phyloP scores from a whole-genome alignment of 345 rosid species.

The Hibiscus tridactylites region DNA sequence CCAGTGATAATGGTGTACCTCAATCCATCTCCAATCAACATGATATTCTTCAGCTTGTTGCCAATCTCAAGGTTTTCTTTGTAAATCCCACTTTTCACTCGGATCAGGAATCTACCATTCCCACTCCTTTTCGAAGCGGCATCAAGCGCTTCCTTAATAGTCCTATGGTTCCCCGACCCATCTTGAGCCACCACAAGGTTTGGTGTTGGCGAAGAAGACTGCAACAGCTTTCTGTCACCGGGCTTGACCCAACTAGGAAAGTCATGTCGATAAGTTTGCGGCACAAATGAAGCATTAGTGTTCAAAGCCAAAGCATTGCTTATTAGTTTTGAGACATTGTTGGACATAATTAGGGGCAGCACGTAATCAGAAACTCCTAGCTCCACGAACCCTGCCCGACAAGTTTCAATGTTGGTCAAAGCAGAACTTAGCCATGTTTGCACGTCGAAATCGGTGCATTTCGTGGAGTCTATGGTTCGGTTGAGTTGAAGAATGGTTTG shows the following conservation, averaged over 20 bases:
- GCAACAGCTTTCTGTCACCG: conserved; percentile 58
- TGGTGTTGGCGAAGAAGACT: conserved; percentile 27
- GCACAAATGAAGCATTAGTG: conserved; percentile 9
- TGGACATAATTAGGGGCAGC: conserved; percentile 44
- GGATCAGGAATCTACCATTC: conserved; percentile 57
- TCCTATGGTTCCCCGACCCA: conserved; percentile 50
- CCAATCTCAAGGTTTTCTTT: conserved; percentile 57
- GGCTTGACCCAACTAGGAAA: conserved; percentile 63
- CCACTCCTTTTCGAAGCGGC: conserved; percentile 50
- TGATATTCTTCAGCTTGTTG: conserved; percentile 43
- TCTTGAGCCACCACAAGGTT: conserved; percentile 70
- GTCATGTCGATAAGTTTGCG: conserved; percentile 29
- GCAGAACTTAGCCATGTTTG: conserved; percentile 88
- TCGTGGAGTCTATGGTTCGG: conserved; percentile 38
- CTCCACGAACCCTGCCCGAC: conserved; percentile 54
- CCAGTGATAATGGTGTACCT: conserved; percentile 60
- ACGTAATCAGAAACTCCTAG: conserved; percentile 42
- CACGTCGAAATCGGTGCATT: conserved; percentile 49
- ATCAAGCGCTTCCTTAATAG: conserved; percentile 55
- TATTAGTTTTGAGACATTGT: conserved; percentile 56
- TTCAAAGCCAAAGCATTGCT: conserved; percentile 58
- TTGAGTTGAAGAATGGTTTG: conserved; percentile 48
- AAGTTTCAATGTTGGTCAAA: conserved; percentile 70
- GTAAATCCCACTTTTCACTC: conserved; percentile 59
- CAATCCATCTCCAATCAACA: conserved; percentile 71